Evolutionary conservation across 208 protist species (phyloP).

Genomic region (Leishmania arabica): DNA sequence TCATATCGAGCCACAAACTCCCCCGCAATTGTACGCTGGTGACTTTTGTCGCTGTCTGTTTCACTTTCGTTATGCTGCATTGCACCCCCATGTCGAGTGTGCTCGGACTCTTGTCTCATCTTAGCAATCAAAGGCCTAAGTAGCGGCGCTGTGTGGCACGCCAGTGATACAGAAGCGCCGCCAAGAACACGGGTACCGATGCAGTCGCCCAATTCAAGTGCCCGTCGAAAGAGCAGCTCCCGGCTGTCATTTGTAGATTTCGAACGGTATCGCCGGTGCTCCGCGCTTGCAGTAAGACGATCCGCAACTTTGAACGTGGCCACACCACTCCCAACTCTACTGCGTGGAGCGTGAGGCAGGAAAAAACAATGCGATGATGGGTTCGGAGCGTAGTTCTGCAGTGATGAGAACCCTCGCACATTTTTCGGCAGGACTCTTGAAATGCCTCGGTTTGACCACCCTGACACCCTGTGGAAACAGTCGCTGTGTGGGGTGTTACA

Average conservation of each 20-base stretch:
- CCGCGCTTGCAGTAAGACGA: conserved; percentile 12
- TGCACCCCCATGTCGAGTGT: neutral
- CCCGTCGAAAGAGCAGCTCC: conserved; percentile 18
- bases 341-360: conserved; percentile 7
- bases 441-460: conserved; percentile 4
- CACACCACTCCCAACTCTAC: conserved; percentile 10
- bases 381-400: neutral
- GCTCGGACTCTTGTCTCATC: neutral
- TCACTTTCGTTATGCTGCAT: neutral
- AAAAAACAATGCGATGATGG: neutral
- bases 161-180: neutral
- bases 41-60: neutral
- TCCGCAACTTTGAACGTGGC: conserved; percentile 18
- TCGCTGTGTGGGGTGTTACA: neutral
- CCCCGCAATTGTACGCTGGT: neutral
- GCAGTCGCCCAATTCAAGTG: conserved; percentile 10
- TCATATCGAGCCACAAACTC: neutral
- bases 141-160: neutral
- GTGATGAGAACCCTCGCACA: neutral
- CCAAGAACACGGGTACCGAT: neutral
- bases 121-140: neutral
- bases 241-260: conserved; percentile 16
- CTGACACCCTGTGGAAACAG: conserved; percentile 1
- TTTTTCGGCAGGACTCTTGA: neutral
- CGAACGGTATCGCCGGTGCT: neutral